phyloP scores from a whole-genome alignment of 116 monocot species.

The Papilionanthe hybrid region DNA sequence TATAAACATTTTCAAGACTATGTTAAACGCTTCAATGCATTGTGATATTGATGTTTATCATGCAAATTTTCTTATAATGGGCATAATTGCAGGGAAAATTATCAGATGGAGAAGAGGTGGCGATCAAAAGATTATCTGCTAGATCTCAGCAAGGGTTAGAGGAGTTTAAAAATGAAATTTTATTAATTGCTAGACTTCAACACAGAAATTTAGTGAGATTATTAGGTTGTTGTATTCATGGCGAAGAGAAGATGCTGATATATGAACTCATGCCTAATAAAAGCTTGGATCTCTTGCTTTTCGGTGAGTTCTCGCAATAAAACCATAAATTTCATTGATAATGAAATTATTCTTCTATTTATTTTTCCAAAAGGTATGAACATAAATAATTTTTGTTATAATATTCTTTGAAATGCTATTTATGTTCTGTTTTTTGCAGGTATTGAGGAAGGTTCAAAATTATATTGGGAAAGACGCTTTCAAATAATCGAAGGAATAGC shows the following conservation, averaged over 20 bases:
- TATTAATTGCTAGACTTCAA: conserved; percentile 65
- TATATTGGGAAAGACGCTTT: conserved; percentile 48
- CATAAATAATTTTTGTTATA: no score
- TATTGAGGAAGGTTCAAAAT: neutral
- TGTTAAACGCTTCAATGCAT: no score
- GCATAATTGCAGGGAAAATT: conserved; percentile 40
- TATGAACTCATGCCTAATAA: conserved; percentile 79
- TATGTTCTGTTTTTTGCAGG: conserved; percentile 8
- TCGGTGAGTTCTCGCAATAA: conserved; percentile 24
- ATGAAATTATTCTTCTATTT: no score
- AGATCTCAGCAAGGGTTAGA: conserved; percentile 58
- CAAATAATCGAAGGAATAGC: conserved; percentile 58
- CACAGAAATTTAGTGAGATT: conserved; percentile 71
- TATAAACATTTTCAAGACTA: no score
- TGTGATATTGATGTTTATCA: no score
- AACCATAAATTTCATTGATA: neutral
- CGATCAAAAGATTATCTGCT: conserved; percentile 67
- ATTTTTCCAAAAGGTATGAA: no score
- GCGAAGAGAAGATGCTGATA: conserved; percentile 68
- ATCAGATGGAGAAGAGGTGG: conserved; percentile 26
- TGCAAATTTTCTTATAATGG: neutral
- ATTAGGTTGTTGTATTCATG: conserved; percentile 56
- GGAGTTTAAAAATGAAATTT: conserved; percentile 79
- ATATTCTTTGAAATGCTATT: neutral
- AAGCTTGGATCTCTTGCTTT: conserved; percentile 71